phyloP scores from a whole-genome alignment of 2,329 filamentous ascomycete genomes.

The Corynespora cassiicola region DNA sequence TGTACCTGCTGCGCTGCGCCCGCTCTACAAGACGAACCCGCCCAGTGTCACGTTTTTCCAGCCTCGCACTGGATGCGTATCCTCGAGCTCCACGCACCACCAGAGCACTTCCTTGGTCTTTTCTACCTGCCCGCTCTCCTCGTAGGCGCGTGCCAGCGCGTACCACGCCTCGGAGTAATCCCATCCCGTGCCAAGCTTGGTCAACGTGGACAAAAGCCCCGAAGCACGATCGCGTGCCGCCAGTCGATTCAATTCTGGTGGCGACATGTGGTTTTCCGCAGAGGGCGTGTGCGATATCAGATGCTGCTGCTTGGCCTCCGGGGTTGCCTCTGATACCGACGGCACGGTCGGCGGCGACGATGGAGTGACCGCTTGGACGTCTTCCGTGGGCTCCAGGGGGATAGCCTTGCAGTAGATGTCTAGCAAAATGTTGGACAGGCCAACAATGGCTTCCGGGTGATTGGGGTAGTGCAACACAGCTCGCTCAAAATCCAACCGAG shows the following conservation, averaged over 20 bases:
- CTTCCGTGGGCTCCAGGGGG: constrained; percentile 63
- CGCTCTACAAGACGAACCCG: constrained; percentile 36
- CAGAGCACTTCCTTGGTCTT: constrained; percentile 93
- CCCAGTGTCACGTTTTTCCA: constrained; percentile 71
- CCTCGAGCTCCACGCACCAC: constrained; percentile 97
- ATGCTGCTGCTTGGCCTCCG: constrained; percentile 44
- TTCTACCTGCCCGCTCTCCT: constrained; percentile 82
- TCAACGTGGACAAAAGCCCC: constrained; percentile 79
- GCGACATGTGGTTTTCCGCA: constrained; percentile 52
- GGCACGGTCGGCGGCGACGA: constrained; percentile 13
- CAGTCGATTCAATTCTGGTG: constrained; percentile 80
- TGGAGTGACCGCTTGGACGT: constrained; percentile 19
- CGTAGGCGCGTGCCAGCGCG: constrained; percentile 82
- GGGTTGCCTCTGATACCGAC: constrained; percentile 7
- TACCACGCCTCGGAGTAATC: constrained; percentile 95
- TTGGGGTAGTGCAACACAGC: constrained; percentile 81
- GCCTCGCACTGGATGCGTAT: constrained; percentile 76
- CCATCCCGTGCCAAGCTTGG: constrained; percentile 87
- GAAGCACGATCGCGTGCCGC: constrained; percentile 89
- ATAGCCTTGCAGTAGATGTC: constrained; percentile 77
- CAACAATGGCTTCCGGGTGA: constrained; percentile 80
- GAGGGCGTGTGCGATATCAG: constrained; percentile 58
- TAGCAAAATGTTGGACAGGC: constrained; percentile 82
- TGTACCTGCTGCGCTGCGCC: neutral
- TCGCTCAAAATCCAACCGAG: constrained; percentile 79